Evolutionary conservation across 1,139 yeast species (phyloP).

Genomic region (Suhomyces panamericanus): DNA sequence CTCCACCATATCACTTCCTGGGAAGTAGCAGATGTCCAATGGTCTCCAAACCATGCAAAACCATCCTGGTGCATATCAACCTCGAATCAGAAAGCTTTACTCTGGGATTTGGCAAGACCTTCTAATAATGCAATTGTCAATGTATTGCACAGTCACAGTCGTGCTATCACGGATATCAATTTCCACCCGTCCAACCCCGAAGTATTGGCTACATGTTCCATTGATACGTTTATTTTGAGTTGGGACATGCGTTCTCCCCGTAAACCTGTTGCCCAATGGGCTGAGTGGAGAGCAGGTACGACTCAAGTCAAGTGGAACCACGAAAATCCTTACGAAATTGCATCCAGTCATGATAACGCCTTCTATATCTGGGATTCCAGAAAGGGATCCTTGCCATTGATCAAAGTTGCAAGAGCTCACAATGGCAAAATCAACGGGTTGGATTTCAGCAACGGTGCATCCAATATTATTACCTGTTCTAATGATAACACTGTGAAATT

Average conservation of each 20-base stretch:
- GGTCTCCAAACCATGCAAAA: constrained; percentile 87
- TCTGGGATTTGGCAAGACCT: constrained; percentile 86
- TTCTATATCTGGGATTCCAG: constrained; percentile 87
- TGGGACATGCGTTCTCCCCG: constrained; percentile 90
- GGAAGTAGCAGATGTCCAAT: constrained; percentile 99
- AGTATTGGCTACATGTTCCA: constrained; percentile 87
- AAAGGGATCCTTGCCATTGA: constrained; percentile 74
- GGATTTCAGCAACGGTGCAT: constrained; percentile 68
- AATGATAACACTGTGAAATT: constrained; percentile 84
- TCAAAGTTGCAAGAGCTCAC: constrained; percentile 67
- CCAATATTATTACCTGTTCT: constrained; percentile 73
- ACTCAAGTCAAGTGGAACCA: constrained; percentile 94
- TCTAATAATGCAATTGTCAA: constrained; percentile 79
- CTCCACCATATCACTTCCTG: constrained; percentile 89
- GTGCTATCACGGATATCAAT: constrained; percentile 95
- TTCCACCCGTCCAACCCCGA: constrained; percentile 89
- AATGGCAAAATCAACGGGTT: constrained; percentile 82
- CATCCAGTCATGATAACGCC: constrained; percentile 81
- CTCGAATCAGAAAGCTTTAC: constrained; percentile 89
- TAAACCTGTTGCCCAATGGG: constrained; percentile 71
- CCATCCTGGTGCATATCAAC: constrained; percentile 94
- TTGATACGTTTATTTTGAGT: constrained; percentile 79
- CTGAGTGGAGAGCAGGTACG: constrained; percentile 95
- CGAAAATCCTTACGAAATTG: constrained; percentile 70
- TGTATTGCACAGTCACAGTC: constrained; percentile 81